Evolutionary conservation across 2,329 filamentous ascomycete species (phyloP).

Genomic region (Pezicula rhizophila): DNA sequence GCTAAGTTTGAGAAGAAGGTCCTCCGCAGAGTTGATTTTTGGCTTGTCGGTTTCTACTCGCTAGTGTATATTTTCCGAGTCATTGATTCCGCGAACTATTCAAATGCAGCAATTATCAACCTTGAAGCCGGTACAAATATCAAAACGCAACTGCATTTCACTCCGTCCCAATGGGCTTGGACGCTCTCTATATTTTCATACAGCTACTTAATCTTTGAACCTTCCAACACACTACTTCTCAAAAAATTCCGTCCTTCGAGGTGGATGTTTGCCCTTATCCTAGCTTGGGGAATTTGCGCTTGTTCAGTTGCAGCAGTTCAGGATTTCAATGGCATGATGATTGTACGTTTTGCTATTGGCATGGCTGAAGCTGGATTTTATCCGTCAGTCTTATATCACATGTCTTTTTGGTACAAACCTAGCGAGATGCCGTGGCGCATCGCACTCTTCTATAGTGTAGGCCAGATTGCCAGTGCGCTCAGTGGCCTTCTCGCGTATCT

Average conservation of each 20-base stretch:
- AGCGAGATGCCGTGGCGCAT: conserved; percentile 30
- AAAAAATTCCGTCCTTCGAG: conserved; percentile 28
- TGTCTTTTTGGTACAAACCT: conserved; percentile 34
- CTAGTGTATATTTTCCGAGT: conserved; percentile 34
- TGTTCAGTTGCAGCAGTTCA: conserved; percentile 30
- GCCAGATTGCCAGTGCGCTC: conserved; percentile 29
- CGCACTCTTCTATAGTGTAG: conserved; percentile 32
- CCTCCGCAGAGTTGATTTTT: conserved; percentile 30
- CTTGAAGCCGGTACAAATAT: conserved; percentile 33
- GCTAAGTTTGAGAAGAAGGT: conserved; percentile 24
- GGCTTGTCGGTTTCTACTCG: conserved; percentile 30
- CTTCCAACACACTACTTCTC: conserved; percentile 31
- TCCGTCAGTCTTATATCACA: conserved; percentile 31
- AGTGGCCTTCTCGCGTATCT: conserved; percentile 32
- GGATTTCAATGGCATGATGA: conserved; percentile 32
- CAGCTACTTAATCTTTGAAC: conserved; percentile 33
- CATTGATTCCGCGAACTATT: conserved; percentile 33
- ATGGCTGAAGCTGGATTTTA: conserved; percentile 32
- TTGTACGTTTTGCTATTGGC: conserved; percentile 32
- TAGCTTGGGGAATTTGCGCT: conserved; percentile 31
- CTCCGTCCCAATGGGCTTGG: conserved; percentile 32
- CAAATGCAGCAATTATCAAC: conserved; percentile 36
- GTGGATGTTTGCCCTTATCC: conserved; percentile 23
- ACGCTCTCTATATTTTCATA: conserved; percentile 34
- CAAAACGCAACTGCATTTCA: conserved; percentile 31